Percentiles rank a stretch among this genome's conserved stretches.
Evolutionary conservation across 2,329 filamentous ascomycete genomes (phyloP).

Genomic region (Geoglossum cookeanum): DNA sequence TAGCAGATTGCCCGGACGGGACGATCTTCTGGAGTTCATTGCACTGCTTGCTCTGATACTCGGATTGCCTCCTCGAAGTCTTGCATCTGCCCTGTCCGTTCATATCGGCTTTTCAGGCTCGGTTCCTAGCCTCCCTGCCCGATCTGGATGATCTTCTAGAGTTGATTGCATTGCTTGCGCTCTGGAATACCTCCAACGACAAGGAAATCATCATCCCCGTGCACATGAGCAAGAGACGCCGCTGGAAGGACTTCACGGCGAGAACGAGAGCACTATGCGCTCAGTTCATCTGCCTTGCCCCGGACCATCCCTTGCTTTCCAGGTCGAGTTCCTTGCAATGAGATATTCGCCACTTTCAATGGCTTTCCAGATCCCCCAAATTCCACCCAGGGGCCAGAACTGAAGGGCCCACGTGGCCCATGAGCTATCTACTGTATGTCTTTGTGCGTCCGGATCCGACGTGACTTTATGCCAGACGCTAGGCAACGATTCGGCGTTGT

Average conservation of each 20-base stretch:
- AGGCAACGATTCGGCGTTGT: constrained; percentile 38
- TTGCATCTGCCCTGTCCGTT: too few species aligned
- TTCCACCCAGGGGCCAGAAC: not conserved
- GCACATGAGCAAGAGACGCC: not conserved
- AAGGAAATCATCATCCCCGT: not conserved
- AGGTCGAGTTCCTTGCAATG: not conserved
- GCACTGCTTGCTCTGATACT: too few species aligned
- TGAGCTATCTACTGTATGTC: constrained; percentile 18
- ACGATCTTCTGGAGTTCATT: too few species aligned
- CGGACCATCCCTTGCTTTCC: not conserved
- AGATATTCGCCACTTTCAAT: constrained; percentile 1
- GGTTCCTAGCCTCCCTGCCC: too few species aligned
- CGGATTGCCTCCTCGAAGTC: too few species aligned
- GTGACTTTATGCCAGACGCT: constrained; percentile 50
- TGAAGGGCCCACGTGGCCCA: constrained; percentile 22
- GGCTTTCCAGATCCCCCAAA: constrained; percentile 1
- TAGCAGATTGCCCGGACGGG: too few species aligned
- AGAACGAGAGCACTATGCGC: not conserved
- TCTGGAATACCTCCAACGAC: not conserved
- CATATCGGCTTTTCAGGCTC: too few species aligned
- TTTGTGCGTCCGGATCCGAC: constrained; percentile 27
- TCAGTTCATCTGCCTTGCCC: not conserved
- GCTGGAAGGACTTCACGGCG: not conserved
- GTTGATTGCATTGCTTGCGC: too few species aligned
- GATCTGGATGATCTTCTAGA: too few species aligned